Evolutionary conservation across 2,329 filamentous ascomycete species (phyloP), one percentile per base, ranked within the genome.

Genomic region (Fusarium sp.): DNA sequence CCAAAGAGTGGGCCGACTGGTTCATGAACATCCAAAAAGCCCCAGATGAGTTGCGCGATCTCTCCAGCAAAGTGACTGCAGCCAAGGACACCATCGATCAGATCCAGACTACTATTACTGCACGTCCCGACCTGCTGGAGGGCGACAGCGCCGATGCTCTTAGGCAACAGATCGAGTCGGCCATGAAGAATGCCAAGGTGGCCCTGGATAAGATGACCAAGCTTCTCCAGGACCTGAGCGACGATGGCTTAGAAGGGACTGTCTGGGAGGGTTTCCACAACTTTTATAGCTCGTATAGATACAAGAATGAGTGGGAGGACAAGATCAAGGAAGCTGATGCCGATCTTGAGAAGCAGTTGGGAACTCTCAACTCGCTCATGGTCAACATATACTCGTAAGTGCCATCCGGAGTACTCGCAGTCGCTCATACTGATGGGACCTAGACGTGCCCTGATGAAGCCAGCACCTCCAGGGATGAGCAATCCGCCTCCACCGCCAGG

Each of bases 1-100:
- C 80, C 25, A 82, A 82, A 66, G 80, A 82, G 34, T 82, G 81
- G 81, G 75, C 77, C 3, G 80, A 80, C 11, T 82, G 81, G 81
- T 71, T 82, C 45, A 80, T 77, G 64, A 75, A 81, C 25, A 65
- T 82, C 0, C 76, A 78, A 37, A 81, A 78, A 18, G 81, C 81
- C 0, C 81, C 81, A 0, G 78, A 79, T 4, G 81, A 82, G 32
- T 81, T 82, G 4, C 69, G 77, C 2, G 75, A 75, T 0, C 67
- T 82, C 0, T 78, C 80, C 0, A 72, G 72, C 4, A 80, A 78
- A 34, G 78, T 74, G 1, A 79, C 76, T 2, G 80, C 78, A 1
- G 79, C 81, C 4, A 78, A 74, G 6, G 79, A 82, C 43, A 82
- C 81, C 1, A 80, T 82, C 35, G 72, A 74, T 0, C 81, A 82